Evolutionary conservation across 495 filamentous ascomycete species (phyloP), one percentile per base, ranked within the genome.

Genomic region (Penicillium paradoxum): DNA sequence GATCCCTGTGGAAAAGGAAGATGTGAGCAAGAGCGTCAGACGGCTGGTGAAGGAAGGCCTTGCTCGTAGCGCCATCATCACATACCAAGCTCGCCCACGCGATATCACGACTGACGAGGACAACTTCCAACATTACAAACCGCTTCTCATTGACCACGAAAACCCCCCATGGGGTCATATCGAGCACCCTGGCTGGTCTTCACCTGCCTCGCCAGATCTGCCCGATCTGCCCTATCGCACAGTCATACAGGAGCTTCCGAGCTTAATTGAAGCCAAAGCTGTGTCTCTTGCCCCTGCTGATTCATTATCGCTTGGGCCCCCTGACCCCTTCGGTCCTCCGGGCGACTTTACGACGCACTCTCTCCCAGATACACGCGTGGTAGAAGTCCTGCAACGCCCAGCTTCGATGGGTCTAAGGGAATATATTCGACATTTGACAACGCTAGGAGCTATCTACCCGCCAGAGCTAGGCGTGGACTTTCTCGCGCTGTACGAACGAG

Each of bases 221-320:
- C 83, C 90, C 5, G 83, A 91, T 57, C 69, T 97, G 9, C 83
- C 91, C 40, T 97, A 92, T 64, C 75, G 75, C 34, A 82, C 79
- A 0, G 89, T 98, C n/a, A 80, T 98, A 11, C 73, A 76, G 17
- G 95, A 97, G 71, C 75, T 98, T 13, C 88, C 92, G 2, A 87
- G 96, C 60, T 76, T 98, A 19, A 90, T 98, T 51, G 93, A 98
- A 68, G 91, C 90, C 0, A 91, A 91, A 70, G 93, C 91, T 6
- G 83, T 93, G 11, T 87, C 90, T 1, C 76, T 93, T 34, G 89
- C 89, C 2, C 88, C 88, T 1, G 68, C 77, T 0, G 85, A 91
- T 56, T 74, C 76, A 3, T 51, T 72, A 9, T 55, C 58, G 5
- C 30, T 57, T 3, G 39, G 53, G 4, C 24, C 56, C 5, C 45